Evolutionary conservation across 257 asterid species (phyloP).

Genomic region (Haberlea rhodopensis): DNA sequence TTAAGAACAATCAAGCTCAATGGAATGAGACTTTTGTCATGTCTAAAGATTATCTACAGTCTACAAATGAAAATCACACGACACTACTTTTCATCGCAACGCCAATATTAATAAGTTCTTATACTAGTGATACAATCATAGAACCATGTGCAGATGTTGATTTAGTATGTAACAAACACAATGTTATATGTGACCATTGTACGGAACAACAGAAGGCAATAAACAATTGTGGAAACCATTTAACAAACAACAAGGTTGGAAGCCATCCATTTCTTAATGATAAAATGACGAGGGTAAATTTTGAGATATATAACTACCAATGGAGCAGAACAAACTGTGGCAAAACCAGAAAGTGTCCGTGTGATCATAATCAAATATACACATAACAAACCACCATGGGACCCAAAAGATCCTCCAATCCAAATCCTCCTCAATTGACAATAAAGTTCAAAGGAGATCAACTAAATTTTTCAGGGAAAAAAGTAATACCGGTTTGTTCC

Average conservation of each 20-base stretch:
- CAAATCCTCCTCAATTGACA: conserved; percentile 10
- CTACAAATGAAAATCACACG: neutral
- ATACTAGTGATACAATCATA: neutral
- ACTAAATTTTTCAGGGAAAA: neutral
- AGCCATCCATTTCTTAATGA: conserved; percentile 3
- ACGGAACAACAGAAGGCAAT: neutral
- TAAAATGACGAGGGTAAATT: conserved; percentile 5
- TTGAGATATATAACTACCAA: conserved; percentile 7
- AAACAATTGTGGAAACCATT: neutral
- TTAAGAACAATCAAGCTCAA: neutral
- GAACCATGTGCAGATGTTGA: conserved; percentile 3
- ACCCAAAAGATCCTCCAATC: conserved; percentile 3
- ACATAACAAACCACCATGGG: neutral
- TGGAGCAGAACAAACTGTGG: neutral
- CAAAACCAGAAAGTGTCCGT: conserved; percentile 13
- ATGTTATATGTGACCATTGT: conserved; percentile 9
- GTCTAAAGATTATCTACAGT: conserved; percentile 10
- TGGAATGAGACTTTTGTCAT: neutral
- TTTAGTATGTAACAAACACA: neutral
- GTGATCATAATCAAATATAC: conserved; percentile 7
- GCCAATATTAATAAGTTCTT: neutral
- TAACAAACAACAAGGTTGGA: neutral
- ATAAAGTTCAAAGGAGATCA: neutral
- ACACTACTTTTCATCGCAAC: neutral
- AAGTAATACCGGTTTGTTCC: conserved; percentile 75